Percentiles rank a stretch among this genome's conserved stretches.
phyloP scores from a whole-genome alignment of 2,329 filamentous ascomycete genomes.

The Basipetospora chlamydospora region DNA sequence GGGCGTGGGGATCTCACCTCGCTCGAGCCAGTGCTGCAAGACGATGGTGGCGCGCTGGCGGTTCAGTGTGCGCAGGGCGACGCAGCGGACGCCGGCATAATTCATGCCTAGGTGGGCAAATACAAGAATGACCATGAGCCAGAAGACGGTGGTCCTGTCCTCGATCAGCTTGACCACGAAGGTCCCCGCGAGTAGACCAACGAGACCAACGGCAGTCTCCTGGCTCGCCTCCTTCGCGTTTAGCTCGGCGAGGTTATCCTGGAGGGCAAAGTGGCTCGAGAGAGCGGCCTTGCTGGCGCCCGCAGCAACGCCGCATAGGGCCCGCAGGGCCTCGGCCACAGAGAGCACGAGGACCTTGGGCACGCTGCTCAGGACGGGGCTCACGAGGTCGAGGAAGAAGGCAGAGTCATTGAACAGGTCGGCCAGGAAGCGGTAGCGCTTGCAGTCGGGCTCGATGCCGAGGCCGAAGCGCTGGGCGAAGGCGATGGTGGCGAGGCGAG shows the following conservation, averaged over 20 bases:
- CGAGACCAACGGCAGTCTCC: constrained; percentile 78
- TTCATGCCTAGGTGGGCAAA: constrained; percentile 70
- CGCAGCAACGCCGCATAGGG: constrained; percentile 77
- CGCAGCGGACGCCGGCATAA: constrained; percentile 69
- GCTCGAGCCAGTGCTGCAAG: constrained; percentile 41
- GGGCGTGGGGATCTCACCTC: constrained; percentile 42
- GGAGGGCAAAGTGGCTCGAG: constrained; percentile 78
- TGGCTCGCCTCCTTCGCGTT: constrained; percentile 94
- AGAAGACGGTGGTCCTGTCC: constrained; percentile 58
- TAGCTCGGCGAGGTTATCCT: constrained; percentile 79
- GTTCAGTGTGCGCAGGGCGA: constrained; percentile 74
- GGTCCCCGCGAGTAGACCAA: constrained; percentile 77
- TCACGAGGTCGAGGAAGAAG: constrained; percentile 74
- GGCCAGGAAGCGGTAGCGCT: constrained; percentile 73
- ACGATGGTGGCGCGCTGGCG: constrained; percentile 73
- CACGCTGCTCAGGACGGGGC: constrained; percentile 50
- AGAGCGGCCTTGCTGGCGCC: constrained; percentile 82
- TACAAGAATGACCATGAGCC: constrained; percentile 55
- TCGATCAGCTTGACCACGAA: constrained; percentile 65
- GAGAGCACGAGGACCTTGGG: constrained; percentile 36
- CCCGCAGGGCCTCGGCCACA: constrained; percentile 33
- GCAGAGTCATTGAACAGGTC: constrained; percentile 81
- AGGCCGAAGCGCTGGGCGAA: constrained; percentile 75
- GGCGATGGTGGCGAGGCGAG: constrained; percentile 68
- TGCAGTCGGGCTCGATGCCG: constrained; percentile 78